Conservation (phyloP, 2,329 filamentous ascomycete species). For the Periconia digitata region DNA sequence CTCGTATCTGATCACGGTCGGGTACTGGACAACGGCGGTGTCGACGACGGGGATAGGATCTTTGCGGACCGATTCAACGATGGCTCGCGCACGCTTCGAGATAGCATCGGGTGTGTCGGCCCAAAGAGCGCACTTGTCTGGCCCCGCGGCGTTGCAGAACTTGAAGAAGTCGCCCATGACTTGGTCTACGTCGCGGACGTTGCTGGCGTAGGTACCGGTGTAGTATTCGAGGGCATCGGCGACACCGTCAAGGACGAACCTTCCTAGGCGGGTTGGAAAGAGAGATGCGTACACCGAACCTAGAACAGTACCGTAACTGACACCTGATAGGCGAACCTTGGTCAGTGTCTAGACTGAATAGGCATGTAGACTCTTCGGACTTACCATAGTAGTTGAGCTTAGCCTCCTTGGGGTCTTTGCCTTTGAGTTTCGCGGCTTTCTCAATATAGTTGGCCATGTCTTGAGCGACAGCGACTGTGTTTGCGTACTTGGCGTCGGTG, state of each 20-base stretch:
- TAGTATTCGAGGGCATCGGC: constrained; percentile 47
- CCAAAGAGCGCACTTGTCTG: constrained; percentile 13
- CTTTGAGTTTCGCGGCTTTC: constrained; percentile 8
- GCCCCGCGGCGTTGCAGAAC: constrained; percentile 9
- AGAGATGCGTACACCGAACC: constrained; percentile 49
- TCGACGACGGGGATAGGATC: constrained; percentile 11
- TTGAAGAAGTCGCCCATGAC: constrained; percentile 12
- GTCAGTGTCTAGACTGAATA: not conserved
- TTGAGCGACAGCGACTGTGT: constrained; percentile 15
- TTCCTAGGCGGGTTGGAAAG: constrained; percentile 44
- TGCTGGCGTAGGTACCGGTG: constrained; percentile 10
- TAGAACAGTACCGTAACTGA: constrained; percentile 45
- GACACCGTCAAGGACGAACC: constrained; percentile 45
- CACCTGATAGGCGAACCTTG: not conserved
- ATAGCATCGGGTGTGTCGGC: constrained; percentile 9
- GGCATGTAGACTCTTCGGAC: no score
- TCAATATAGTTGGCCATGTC: constrained; percentile 19
- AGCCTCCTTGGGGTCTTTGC: constrained; percentile 16
- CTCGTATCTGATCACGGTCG: constrained; percentile 9
- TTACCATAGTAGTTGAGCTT: constrained; percentile 42
- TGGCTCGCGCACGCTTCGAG: constrained; percentile 3
- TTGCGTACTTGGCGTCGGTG: constrained; percentile 15
- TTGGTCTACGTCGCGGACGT: constrained; percentile 10
- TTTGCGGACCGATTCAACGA: constrained; percentile 3
- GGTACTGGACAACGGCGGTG: not conserved